Conservation (phyloP, 257 asterid species). For the Petunia axillaris region DNA sequence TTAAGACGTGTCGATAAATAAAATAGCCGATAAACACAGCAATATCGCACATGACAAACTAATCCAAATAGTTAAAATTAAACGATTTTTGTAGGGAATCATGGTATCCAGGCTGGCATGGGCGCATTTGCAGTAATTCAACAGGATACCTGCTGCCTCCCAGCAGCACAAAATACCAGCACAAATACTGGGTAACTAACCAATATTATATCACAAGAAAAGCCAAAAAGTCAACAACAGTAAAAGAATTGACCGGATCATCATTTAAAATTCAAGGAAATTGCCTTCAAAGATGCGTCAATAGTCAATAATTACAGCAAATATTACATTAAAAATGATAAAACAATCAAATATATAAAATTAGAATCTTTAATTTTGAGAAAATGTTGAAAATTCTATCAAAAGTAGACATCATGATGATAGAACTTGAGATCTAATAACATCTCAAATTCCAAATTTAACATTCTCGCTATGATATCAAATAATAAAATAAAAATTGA, state of each 20-base stretch:
- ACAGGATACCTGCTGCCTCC: no score
- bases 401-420: background rate
- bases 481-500: background rate
- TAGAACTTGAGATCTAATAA: constrained; percentile 26
- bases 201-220: background rate
- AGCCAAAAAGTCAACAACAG: background rate
- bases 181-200: no score
- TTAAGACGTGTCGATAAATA: background rate
- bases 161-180: no score
- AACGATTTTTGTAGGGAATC: no score
- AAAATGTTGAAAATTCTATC: background rate
- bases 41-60: background rate
- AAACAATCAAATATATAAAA: background rate
- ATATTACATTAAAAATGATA: background rate
- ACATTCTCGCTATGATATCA: background rate
- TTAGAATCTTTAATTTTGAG: constrained; percentile 2
- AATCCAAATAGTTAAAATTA: no score
- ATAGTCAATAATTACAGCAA: constrained; percentile 17
- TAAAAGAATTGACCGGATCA: constrained; percentile 9
- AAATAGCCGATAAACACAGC: constrained; percentile 2
- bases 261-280: background rate
- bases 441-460: constrained; percentile 22
- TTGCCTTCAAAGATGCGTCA: background rate
- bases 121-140: no score
- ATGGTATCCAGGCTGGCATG: no score